These are phyloP conservation scores for Lyophyllum decastes DNA, from an alignment of 768 basidiomycete genomes.

Conservation along the genomic window DNA sequence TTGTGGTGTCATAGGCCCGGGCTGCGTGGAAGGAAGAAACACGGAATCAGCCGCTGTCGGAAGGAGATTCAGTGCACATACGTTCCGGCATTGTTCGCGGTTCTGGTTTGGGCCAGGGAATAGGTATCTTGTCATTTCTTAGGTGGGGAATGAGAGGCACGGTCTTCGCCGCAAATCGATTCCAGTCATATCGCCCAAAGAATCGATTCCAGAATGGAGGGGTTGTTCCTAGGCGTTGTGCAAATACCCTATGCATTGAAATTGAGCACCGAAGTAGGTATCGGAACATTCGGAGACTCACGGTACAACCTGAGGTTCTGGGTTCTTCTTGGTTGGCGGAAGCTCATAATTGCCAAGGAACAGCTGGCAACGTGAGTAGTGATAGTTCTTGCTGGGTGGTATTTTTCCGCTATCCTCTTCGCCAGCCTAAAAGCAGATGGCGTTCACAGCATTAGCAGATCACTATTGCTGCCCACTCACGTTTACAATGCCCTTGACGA, in stretches of 20 bases:
- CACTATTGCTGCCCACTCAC: conserved; percentile 21
- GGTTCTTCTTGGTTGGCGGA: conserved; percentile 40
- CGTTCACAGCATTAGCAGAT: not conserved
- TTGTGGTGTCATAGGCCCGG: conserved; percentile 62
- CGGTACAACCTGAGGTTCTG: conserved; percentile 44
- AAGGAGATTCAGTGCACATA: conserved; percentile 25
- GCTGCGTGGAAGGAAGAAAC: conserved; percentile 34
- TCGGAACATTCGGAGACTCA: conserved; percentile 29
- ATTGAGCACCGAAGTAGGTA: not conserved
- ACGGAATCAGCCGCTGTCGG: not conserved
- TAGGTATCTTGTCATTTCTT: conserved; percentile 40
- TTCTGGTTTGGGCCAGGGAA: conserved; percentile 72
- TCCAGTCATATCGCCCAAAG: conserved; percentile 66
- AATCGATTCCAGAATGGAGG: conserved; percentile 59
- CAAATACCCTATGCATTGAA: conserved; percentile 63
- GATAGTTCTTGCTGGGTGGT: conserved; percentile 50
- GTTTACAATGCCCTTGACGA: conserved; percentile 46
- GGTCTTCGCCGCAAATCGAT: conserved; percentile 68
- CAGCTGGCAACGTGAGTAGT: conserved; percentile 82
- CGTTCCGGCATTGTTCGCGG: conserved; percentile 44
- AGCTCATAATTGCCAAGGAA: conserved; percentile 70
- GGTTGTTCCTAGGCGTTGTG: conserved; percentile 65
- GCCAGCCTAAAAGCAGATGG: conserved; percentile 15
- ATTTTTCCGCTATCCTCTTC: conserved; percentile 29
- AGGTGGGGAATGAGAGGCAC: conserved; percentile 53